phyloP scores from a whole-genome alignment of 345 rosid species.

The Ceriops tagal region DNA sequence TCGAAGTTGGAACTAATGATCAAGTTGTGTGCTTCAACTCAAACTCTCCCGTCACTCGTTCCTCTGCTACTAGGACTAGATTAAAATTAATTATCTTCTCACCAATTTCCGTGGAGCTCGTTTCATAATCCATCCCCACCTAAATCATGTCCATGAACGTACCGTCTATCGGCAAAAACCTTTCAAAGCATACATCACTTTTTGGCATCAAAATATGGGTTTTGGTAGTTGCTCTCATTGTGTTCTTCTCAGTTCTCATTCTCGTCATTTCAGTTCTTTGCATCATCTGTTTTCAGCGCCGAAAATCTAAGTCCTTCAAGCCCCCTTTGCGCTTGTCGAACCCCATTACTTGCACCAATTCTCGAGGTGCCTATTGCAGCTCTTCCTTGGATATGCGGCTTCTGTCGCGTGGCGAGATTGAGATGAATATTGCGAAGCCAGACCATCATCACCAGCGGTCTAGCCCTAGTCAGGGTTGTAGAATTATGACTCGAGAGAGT shows the following conservation, averaged over 20 bases:
- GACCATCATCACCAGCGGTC: constrained; percentile 18
- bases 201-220: constrained; percentile 55
- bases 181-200: constrained; percentile 41
- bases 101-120: background rate
- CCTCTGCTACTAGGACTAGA: no score
- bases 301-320: constrained; percentile 22
- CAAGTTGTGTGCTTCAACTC: constrained; percentile 22
- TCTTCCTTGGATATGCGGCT: constrained; percentile 36
- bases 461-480: constrained; percentile 20
- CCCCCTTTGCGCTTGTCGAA: constrained; percentile 34
- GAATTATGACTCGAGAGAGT: background rate
- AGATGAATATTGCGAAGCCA: constrained; percentile 28
- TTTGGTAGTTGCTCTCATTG: constrained; percentile 29
- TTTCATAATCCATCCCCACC: background rate
- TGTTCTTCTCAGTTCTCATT: constrained; percentile 23
- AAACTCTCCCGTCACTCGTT: constrained; percentile 7
- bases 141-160: constrained; percentile 23
- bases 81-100: background rate
- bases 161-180: constrained; percentile 22
- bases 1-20: constrained; percentile 3
- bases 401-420: constrained; percentile 33
- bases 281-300: constrained; percentile 28
- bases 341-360: constrained; percentile 17
- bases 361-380: constrained; percentile 9
- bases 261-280: constrained; percentile 26